Conservation (phyloP, 2,329 filamentous ascomycete genomes). For the Neopestalotiopsis sp. region DNA sequence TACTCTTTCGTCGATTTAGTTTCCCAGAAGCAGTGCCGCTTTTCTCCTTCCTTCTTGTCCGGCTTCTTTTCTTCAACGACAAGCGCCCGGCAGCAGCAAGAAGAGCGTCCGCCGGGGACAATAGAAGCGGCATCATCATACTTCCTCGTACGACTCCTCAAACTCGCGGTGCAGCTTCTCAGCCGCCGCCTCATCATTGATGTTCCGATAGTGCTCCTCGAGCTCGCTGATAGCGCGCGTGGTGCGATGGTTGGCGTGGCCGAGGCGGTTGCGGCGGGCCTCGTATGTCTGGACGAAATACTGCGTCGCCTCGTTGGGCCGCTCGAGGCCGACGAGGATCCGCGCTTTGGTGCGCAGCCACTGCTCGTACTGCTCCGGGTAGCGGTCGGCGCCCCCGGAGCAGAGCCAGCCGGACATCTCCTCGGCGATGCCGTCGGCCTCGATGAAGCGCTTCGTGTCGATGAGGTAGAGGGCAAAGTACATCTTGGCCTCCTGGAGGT, state of each 20-base stretch:
- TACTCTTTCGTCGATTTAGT: too few species aligned
- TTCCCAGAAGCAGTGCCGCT: too few species aligned
- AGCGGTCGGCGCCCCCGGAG: not conserved
- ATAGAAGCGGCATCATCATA: not conserved
- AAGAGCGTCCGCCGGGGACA: too few species aligned
- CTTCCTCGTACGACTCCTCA: not conserved
- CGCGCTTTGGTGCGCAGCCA: constrained; percentile 9
- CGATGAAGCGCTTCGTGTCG: constrained; percentile 4
- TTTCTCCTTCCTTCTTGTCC: too few species aligned
- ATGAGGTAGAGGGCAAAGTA: constrained; percentile 6
- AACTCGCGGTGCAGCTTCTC: constrained; percentile 7
- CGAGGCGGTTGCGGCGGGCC: constrained; percentile 4
- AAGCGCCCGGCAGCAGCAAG: too few species aligned
- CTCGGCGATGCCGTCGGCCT: constrained; percentile 7
- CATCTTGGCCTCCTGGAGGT: constrained; percentile 11
- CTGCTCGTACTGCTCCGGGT: constrained; percentile 9
- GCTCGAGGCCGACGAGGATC: constrained; percentile 3
- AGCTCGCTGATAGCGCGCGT: constrained; percentile 3
- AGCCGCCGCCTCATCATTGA: not conserved
- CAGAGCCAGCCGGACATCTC: not conserved
- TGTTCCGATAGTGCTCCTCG: constrained; percentile 10
- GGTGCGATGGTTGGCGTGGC: constrained; percentile 7
- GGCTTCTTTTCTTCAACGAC: too few species aligned
- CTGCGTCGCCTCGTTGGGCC: not conserved
- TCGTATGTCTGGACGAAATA: constrained; percentile 4